phyloP scores from a whole-genome alignment of 768 basidiomycete genomes.

The Suillus weaverae region DNA sequence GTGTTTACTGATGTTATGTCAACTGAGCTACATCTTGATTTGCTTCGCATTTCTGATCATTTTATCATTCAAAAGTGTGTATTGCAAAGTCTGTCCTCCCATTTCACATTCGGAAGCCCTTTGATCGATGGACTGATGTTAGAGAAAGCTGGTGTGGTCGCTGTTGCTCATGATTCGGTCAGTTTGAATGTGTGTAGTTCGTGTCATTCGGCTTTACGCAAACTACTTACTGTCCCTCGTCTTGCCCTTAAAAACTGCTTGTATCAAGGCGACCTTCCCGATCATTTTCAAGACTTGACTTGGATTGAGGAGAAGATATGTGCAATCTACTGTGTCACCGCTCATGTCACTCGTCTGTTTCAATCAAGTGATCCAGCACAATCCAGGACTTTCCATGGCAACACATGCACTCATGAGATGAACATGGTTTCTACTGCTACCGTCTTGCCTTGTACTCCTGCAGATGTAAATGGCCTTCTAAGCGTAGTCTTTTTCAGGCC shows the following conservation, averaged over 20 bases:
- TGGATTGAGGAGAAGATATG: constrained; percentile 34
- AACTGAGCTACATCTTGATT: neutral
- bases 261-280: too few relatives aligned
- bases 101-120: neutral
- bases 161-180: too few relatives aligned
- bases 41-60: neutral
- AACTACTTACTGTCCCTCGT: too few relatives aligned
- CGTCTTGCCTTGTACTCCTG: constrained; percentile 27
- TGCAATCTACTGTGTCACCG: constrained; percentile 25
- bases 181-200: too few relatives aligned
- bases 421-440: constrained; percentile 31
- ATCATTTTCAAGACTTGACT: too few relatives aligned
- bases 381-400: constrained; percentile 30
- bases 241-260: too few relatives aligned
- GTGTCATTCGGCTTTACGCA: too few relatives aligned
- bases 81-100: neutral
- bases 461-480: constrained; percentile 27
- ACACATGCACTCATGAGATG: constrained; percentile 36
- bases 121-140: neutral
- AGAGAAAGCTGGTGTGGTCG: too few relatives aligned
- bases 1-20: too few relatives aligned
- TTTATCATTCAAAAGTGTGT: neutral
- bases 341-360: constrained; percentile 28
- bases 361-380: constrained; percentile 20
- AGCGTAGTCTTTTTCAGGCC: constrained; percentile 32